Base-by-base conservation (phyloP, 306 rosid species). In the Albizia julibrissin region DNA sequence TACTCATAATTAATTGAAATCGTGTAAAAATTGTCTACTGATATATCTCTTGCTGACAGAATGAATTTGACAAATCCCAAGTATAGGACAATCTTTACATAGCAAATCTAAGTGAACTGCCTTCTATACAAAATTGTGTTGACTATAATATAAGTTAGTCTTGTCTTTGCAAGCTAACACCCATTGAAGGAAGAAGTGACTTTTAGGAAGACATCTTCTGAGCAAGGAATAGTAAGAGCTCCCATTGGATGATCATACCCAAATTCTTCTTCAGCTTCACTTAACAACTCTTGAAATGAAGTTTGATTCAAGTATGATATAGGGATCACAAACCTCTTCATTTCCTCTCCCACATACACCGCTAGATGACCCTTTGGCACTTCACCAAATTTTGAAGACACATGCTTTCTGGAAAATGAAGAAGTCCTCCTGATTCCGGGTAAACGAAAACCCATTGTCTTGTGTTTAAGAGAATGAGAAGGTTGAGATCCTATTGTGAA, bases 301-400 rank as follows among this genome's bases (percentile, higher is more conserved):
- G 8, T 0, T 50, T 50, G 22, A 50, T 58, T 76, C 85, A 82
- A 76, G 72, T 50, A 18, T 3, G 58, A 50, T 50, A 50, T 18
- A 16, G 58, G 58, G 19, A 50, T 16, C 19, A 50, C 22, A 50
- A 50, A 50, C 19, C 58, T 16, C 58, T 18, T 50, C 58, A 50
- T 50, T 50, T 50, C 58, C n/a, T 50, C 58, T 14, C 58, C 58
- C 0, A 50, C 9, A 50, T 50, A 18, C 1, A 50, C 6, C 1
- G 58, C 58, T 3, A 50, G 58, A 50, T 75, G 40, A 1, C 81
- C 85, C 22, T 52, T 82, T 27, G 76, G 76, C 21, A 46, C 52
- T 12, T 13, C 52, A 13, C 52, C 52, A 46, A 0, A 46, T 13
- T 14, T 46, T 14, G 52, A 46, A 46, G 52, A 46, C 3, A 13